Evolutionary conservation across 2,329 filamentous ascomycete genomes (phyloP), one percentile per base, ranked within the genome.

Genomic region (Teratosphaeria pseudoeucalypti): DNA sequence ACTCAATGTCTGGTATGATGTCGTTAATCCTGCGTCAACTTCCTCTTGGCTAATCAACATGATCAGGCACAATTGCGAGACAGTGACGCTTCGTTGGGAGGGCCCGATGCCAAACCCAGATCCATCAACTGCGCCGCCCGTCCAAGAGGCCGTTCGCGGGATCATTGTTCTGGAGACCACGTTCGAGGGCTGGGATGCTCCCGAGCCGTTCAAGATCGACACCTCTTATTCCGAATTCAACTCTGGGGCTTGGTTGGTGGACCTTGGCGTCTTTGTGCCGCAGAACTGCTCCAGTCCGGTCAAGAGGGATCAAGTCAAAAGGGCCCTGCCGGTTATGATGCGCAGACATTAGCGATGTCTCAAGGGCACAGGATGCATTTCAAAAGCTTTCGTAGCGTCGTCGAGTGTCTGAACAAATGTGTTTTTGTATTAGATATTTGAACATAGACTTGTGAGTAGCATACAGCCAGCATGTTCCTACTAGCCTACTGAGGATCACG

Each of bases 141-240:
- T 34, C n/a, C 61, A 61, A 47, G 60, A 65, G 37, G 60, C 58
- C 29, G 61, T 66, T 12, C 63, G 63, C 9, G 60, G 65, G 27
- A 64, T 66, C 57, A 61, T 62, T 34, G 60, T 62, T n/a, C 54
- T 63, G 5, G 61, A 66, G 59, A 60, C 56, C n/a, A 55, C 37
- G n/a, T 60, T 23, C 37, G 57, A 58, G 26, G 56, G 56, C 49
- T 55, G 37, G 26, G 43, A 58, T 12, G 26, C 56, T 16, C 19
- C 54, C 4, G 56, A 62, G 57, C 64, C 64, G 39, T 67, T 62
- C 57, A 60, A 63, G 27, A 66, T 67, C 57, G 57, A 62, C 39
- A 58, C 57, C 7, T 60, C 64, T 34, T 64, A 62, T 57, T 65
- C 63, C 7, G 65, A 67, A 57, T 65, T 67, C 60, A 67, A 67